These are phyloP conservation scores for Diatrype stigma DNA, from an alignment of 2,329 filamentous ascomycete species.

Conservation along the genomic window DNA sequence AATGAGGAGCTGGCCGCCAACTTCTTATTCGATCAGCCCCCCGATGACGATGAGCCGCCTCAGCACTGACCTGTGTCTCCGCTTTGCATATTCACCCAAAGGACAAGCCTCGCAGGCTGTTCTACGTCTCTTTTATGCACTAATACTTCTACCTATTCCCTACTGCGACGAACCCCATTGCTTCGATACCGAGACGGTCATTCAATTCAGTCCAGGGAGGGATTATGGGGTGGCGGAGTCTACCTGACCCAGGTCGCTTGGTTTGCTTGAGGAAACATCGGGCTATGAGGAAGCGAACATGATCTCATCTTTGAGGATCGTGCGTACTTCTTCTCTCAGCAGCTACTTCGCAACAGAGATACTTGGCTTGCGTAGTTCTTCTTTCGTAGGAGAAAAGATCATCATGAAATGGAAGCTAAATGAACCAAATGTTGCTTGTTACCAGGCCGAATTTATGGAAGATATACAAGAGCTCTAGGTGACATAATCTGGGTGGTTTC, in stretches of 20 bases:
- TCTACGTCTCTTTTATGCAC: conserved; percentile 4
- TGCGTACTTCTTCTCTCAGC: too few relatives aligned
- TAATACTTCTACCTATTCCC: not conserved
- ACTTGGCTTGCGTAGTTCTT: too few relatives aligned
- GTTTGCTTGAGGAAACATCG: too few relatives aligned
- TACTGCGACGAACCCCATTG: not conserved
- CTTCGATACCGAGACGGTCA: not conserved
- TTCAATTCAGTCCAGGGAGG: not conserved
- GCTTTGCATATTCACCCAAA: conserved; percentile 3
- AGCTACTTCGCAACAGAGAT: too few relatives aligned
- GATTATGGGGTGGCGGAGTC: not conserved
- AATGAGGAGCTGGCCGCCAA: conserved; percentile 98
- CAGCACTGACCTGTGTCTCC: conserved; percentile 33
- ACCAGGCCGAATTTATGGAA: too few relatives aligned
- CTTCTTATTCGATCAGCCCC: conserved; percentile 88
- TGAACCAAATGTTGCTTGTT: too few relatives aligned
- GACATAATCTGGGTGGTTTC: too few relatives aligned
- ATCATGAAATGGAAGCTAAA: too few relatives aligned
- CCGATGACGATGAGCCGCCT: conserved; percentile 69
- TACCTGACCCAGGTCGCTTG: not conserved
- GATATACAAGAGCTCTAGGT: too few relatives aligned
- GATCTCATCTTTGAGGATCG: too few relatives aligned
- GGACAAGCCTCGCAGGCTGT: conserved; percentile 11
- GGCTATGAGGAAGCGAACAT: too few relatives aligned
- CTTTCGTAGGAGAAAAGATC: too few relatives aligned